Evolutionary conservation across 2,329 filamentous ascomycete species (phyloP).

Genomic region (Dothideomycetes sp.): DNA sequence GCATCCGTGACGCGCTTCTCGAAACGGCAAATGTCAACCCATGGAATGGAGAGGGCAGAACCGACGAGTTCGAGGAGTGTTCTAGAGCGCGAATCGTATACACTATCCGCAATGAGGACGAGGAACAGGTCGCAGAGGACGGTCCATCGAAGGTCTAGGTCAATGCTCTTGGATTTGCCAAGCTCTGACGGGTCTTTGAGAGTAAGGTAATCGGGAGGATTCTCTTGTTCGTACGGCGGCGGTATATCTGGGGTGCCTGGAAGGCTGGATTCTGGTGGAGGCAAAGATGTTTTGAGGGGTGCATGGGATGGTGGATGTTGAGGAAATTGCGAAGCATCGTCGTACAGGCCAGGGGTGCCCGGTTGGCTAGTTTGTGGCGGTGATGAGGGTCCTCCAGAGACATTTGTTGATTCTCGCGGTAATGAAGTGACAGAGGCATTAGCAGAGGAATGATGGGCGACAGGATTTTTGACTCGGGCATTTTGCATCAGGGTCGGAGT

Average conservation of each 20-base stretch:
- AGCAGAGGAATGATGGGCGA: too few relatives aligned
- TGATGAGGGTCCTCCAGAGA: background rate
- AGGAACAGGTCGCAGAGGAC: constrained; percentile 93
- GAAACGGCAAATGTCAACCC: constrained; percentile 91
- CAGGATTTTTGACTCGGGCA: constrained; percentile 79
- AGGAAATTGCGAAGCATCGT: constrained; percentile 4
- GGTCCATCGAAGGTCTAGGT: constrained; percentile 95
- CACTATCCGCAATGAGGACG: constrained; percentile 87
- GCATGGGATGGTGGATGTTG: constrained; percentile 12
- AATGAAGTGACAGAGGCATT: too few relatives aligned
- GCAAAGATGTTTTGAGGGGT: too few relatives aligned
- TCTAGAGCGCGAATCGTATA: constrained; percentile 83
- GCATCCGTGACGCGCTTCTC: constrained; percentile 96
- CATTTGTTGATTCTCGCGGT: too few relatives aligned
- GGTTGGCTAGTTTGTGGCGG: too few relatives aligned
- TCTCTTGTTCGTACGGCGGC: constrained; percentile 48
- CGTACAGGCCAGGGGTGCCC: background rate
- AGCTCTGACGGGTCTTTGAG: constrained; percentile 77
- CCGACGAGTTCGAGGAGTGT: constrained; percentile 75
- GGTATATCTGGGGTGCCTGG: constrained; percentile 30
- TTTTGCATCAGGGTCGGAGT: constrained; percentile 84
- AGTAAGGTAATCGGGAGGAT: constrained; percentile 56
- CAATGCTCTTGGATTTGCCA: constrained; percentile 69
- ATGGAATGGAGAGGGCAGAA: constrained; percentile 66
- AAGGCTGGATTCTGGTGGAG: constrained; percentile 21